phyloP scores from a whole-genome alignment of 2,329 filamentous ascomycete genomes.

The Parastagonospora nodorum region DNA sequence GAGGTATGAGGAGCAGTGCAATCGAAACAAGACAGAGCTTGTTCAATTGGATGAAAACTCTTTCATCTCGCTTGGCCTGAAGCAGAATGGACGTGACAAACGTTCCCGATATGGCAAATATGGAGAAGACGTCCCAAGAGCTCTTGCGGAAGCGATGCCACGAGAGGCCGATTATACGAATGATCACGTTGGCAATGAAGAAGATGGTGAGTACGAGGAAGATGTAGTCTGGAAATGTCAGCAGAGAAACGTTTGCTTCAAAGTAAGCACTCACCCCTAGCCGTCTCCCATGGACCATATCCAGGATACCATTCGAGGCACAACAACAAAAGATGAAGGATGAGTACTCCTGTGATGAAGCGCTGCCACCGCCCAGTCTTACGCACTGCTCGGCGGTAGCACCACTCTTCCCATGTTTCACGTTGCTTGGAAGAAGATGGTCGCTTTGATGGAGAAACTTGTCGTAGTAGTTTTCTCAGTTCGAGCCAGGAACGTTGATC shows the following conservation, averaged over 20 bases:
- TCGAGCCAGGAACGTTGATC: conserved; percentile 98
- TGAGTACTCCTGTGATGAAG: conserved; percentile 76
- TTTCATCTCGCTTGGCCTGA: conserved; percentile 61
- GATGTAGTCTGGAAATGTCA: conserved; percentile 61
- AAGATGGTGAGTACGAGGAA: conserved; percentile 83
- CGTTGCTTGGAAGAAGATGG: conserved; percentile 77
- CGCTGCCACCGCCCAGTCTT: conserved; percentile 93
- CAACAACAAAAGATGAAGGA: conserved; percentile 81
- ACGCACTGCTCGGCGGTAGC: conserved; percentile 89
- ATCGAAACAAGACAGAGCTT: conserved; percentile 94
- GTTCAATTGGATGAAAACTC: conserved; percentile 78
- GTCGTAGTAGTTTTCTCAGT: conserved; percentile 84
- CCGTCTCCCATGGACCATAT: conserved; percentile 69
- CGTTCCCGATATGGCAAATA: conserved; percentile 78
- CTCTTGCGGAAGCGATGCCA: conserved; percentile 92
- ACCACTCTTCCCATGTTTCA: conserved; percentile 85
- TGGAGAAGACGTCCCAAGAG: conserved; percentile 92
- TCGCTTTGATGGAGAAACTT: conserved; percentile 93
- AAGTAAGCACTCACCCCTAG: conserved; percentile 56
- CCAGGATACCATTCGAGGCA: conserved; percentile 86
- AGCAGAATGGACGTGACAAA: conserved; percentile 82
- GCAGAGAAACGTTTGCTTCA: not conserved
- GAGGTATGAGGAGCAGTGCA: conserved; percentile 85
- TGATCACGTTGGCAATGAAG: conserved; percentile 80
- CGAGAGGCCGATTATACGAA: conserved; percentile 85